A percentile compares a stretch with the other conserved stretches of the same genome.
These are phyloP conservation scores for Vigna reflexopilosa DNA, from an alignment of 306 rosid genomes.

Conservation along the genomic window DNA sequence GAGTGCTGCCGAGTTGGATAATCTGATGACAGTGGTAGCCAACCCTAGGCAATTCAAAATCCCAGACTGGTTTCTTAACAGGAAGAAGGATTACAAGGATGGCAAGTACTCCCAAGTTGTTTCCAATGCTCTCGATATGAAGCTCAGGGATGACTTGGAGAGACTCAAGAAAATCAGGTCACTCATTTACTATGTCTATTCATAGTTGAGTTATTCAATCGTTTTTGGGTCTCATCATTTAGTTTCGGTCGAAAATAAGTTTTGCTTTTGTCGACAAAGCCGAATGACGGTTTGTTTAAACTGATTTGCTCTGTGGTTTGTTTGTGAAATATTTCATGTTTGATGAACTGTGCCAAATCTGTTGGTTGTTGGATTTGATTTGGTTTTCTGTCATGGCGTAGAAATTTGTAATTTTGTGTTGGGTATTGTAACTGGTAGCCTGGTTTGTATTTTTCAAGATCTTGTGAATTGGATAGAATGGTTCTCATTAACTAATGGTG, in stretches of 20 bases:
- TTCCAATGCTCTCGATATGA: conserved; percentile 59
- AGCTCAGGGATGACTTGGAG: conserved; percentile 64
- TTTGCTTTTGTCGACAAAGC: background rate
- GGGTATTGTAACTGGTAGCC: background rate
- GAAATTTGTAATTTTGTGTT: background rate
- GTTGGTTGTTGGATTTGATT: background rate
- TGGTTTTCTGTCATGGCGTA: background rate
- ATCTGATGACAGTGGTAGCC: conserved; percentile 56
- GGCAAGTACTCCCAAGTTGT: conserved; percentile 63
- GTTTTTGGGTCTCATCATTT: background rate
- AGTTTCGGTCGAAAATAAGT: background rate
- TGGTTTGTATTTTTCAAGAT: background rate
- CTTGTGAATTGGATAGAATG: background rate
- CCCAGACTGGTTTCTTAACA: conserved; percentile 63
- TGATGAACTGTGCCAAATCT: background rate
- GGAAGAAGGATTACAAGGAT: conserved; percentile 69
- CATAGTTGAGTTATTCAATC: background rate
- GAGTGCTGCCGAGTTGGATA: conserved; percentile 64
- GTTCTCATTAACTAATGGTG: background rate
- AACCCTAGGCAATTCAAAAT: conserved; percentile 62
- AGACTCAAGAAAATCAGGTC: conserved; percentile 66
- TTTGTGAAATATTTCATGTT: background rate
- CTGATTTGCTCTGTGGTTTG: background rate
- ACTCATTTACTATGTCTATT: background rate
- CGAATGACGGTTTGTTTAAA: background rate